Evolutionary conservation across 2,329 filamentous ascomycete species (phyloP).

Genomic region (Epichloe sylvatica): DNA sequence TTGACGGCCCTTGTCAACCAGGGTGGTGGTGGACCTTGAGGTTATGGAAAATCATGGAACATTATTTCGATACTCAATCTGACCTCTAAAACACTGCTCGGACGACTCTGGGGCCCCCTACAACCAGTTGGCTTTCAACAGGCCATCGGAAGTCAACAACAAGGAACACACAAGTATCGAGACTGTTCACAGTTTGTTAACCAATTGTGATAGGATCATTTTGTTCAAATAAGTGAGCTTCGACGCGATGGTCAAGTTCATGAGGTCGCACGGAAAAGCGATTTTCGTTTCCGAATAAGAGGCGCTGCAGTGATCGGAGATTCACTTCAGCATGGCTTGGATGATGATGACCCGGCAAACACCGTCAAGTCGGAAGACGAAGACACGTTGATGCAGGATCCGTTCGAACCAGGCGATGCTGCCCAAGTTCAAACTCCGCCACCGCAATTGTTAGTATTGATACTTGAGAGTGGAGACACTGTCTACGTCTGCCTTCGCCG

Average conservation of each 20-base stretch:
- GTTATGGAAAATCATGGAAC: background rate
- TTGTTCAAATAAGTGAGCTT: constrained; percentile 69
- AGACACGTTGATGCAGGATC: constrained; percentile 24
- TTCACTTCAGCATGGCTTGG: constrained; percentile 25
- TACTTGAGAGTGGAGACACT: constrained; percentile 57
- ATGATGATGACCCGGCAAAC: constrained; percentile 15
- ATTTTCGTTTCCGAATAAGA: constrained; percentile 68
- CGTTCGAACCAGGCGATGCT: constrained; percentile 6
- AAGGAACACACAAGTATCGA: background rate
- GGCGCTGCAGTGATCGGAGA: constrained; percentile 64
- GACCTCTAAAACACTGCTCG: background rate
- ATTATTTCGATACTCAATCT: background rate
- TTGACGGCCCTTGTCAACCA: background rate
- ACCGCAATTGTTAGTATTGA: constrained; percentile 68
- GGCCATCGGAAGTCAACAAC: background rate
- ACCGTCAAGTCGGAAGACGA: constrained; percentile 26
- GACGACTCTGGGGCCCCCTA: background rate
- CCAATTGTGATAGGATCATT: constrained; percentile 45
- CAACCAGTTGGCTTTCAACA: background rate
- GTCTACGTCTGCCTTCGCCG: constrained; percentile 60
- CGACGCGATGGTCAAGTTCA: constrained; percentile 54
- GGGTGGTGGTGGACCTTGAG: background rate
- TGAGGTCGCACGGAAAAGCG: constrained; percentile 60
- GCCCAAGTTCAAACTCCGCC: constrained; percentile 31
- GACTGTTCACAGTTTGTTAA: background rate